Percentiles rank a stretch among this genome's conserved stretches.
Conservation (phyloP, 2,329 filamentous ascomycete genomes). For the Arthrinium phaeospermum region DNA sequence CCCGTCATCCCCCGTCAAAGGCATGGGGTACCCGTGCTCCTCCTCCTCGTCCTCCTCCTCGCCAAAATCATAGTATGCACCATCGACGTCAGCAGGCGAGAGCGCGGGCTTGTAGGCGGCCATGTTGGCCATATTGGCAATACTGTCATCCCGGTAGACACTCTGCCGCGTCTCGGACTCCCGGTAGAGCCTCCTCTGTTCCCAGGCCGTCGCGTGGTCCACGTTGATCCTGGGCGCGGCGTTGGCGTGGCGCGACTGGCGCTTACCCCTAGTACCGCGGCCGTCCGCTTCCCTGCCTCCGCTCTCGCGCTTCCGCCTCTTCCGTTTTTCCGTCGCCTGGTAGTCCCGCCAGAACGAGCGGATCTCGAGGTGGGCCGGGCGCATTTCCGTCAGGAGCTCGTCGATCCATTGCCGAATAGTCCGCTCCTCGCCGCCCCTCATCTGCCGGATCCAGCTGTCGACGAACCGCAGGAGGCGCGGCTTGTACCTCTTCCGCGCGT, state of each 20-base stretch:
- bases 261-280: not conserved
- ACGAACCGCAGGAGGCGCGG: constrained; percentile 1
- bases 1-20: not conserved
- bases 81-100: not conserved
- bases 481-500: not conserved
- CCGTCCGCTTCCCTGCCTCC: not conserved
- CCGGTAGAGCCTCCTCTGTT: constrained; percentile 4
- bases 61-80: not conserved
- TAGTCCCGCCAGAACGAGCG: not conserved
- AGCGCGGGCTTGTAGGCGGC: not conserved
- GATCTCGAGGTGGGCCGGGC: not conserved
- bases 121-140: not conserved
- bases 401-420: not conserved
- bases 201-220: not conserved
- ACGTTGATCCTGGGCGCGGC: not conserved
- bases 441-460: not conserved
- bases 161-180: not conserved
- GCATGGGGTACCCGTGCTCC: not conserved
- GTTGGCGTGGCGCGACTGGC: not conserved
- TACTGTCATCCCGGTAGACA: constrained; percentile 8
- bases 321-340: not conserved
- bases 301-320: not conserved
- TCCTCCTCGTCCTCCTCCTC: not conserved
- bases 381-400: not conserved
- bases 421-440: not conserved